Evolutionary conservation across 257 asterid species (phyloP).

Genomic region (Solanum gracilifrons): DNA sequence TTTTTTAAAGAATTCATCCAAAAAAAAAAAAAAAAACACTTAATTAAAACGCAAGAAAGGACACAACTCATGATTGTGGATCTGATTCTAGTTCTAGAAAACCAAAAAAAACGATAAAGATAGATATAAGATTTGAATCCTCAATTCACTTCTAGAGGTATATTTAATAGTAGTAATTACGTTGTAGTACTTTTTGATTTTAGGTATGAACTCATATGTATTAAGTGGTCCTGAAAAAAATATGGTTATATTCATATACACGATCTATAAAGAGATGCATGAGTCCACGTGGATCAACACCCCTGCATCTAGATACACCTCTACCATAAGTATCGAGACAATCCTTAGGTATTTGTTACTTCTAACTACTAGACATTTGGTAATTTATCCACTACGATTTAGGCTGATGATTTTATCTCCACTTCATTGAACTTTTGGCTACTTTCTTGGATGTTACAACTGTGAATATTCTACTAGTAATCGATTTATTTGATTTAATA

Average conservation of each 20-base stretch:
- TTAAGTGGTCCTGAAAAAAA: neutral
- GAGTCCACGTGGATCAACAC: neutral
- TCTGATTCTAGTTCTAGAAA: too few species aligned
- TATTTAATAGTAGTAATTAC: too few species aligned
- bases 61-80: neutral
- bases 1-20: neutral
- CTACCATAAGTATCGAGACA: neutral
- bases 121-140: neutral
- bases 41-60: neutral
- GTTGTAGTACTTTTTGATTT: too few species aligned
- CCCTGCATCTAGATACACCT: too few species aligned
- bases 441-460: neutral
- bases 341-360: neutral
- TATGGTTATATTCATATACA: too few species aligned
- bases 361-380: neutral
- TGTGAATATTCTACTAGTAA: neutral
- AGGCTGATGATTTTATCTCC: neutral
- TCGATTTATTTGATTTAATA: too few species aligned
- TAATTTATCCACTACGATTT: neutral
- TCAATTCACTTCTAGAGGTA: neutral
- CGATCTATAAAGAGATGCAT: neutral
- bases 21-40: too few species aligned
- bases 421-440: neutral
- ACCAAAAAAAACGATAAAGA: too few species aligned
- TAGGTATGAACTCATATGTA: neutral